Conservation (phyloP, 2,329 filamentous ascomycete genomes). For the Camptophora hylomeconis region DNA sequence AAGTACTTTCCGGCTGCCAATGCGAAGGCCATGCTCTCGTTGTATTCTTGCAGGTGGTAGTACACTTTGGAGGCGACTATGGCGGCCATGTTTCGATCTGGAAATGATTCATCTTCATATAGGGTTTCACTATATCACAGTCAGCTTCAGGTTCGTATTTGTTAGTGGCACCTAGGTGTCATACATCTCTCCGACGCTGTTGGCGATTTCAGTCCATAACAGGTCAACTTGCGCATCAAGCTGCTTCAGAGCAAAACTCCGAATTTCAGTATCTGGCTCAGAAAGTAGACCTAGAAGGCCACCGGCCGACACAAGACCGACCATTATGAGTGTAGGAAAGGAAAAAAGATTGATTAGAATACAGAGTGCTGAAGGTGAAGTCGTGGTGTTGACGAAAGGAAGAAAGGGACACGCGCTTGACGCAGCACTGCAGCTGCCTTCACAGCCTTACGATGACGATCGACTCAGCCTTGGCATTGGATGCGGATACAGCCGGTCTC, state of each 20-base stretch:
- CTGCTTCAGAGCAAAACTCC: slow-evolving; percentile 86
- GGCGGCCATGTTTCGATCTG: slow-evolving; percentile 84
- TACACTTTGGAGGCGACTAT: slow-evolving; percentile 95
- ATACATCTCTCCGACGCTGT: slow-evolving; percentile 85
- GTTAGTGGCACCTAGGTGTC: slow-evolving; percentile 20
- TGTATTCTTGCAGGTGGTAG: slow-evolving; percentile 97
- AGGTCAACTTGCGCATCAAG: slow-evolving; percentile 95
- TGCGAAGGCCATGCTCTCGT: slow-evolving; percentile 98
- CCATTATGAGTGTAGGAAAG: no score
- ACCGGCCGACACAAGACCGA: slow-evolving; percentile 83
- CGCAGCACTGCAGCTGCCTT: no score
- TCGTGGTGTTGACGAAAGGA: no score
- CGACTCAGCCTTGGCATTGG: no score
- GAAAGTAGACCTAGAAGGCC: slow-evolving; percentile 91
- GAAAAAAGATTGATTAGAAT: no score
- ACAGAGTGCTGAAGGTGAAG: no score
- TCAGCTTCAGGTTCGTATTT: slow-evolving; percentile 11
- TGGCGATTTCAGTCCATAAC: slow-evolving; percentile 94
- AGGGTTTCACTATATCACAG: slow-evolving; percentile 62
- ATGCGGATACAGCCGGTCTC: no score
- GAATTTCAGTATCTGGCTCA: slow-evolving; percentile 87
- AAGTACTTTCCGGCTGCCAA: slow-evolving; percentile 90
- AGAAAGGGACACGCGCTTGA: no score
- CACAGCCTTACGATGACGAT: no score
- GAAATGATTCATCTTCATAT: slow-evolving; percentile 91